Evolutionary conservation across 306 rosid genomes (phyloP).

Genomic region (Vicia villosa): DNA sequence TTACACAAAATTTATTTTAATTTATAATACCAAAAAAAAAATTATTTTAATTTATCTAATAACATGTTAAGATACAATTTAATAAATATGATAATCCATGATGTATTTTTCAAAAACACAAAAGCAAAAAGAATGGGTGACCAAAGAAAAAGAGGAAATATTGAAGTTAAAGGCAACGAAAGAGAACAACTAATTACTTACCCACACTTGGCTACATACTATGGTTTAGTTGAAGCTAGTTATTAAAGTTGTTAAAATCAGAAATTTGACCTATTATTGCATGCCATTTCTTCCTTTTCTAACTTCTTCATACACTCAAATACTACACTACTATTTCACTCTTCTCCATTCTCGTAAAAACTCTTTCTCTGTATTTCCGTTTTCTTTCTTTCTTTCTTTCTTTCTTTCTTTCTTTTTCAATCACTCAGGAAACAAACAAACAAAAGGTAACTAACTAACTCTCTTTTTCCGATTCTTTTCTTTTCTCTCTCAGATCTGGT

Average conservation of each 20-base stretch:
- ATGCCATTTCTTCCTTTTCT: neutral
- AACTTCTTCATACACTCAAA: neutral
- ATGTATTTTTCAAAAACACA: no score
- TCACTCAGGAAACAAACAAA: neutral
- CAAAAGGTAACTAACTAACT: neutral
- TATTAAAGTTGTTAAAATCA: no score
- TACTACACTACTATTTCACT: neutral
- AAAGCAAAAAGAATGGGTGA: no score
- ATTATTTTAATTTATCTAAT: no score
- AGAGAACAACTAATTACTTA: neutral
- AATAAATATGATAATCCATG: no score
- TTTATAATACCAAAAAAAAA: no score
- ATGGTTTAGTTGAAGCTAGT: neutral
- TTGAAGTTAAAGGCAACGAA: neutral
- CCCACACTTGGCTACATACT: neutral
- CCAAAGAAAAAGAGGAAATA: no score
- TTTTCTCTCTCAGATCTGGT: constrained; percentile 34
- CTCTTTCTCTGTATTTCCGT: neutral
- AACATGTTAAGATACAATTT: no score
- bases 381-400: neutral
- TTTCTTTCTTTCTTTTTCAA: neutral
- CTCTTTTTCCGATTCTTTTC: neutral
- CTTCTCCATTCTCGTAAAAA: neutral
- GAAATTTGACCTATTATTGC: constrained; percentile 8
- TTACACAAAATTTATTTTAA: no score